Evolutionary conservation across 2,329 filamentous ascomycete species (phyloP), one percentile per base, ranked within the genome.

Genomic region (Didymella keratinophila): DNA sequence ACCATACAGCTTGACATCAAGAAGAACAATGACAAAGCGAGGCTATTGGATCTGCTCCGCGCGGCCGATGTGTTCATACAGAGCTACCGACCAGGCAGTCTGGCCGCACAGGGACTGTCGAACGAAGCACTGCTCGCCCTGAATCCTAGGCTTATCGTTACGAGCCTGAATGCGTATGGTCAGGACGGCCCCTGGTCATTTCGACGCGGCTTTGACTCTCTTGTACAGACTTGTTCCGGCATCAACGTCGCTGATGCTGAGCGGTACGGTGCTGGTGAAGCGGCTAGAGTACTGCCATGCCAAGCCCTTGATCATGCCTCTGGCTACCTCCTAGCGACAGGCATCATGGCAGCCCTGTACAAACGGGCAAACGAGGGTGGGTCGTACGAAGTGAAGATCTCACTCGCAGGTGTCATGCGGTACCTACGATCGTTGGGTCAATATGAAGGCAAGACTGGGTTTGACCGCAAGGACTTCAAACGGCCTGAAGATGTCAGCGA

Each of bases 251-350:
- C 82, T 0, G 84, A 87, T 64, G 84, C 84, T 0, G 76, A 81
- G 54, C 78, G 80, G 44, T 79, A 69, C 21, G 79, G 75, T 2
- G 58, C 67, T 0, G 78, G 76, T 0, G 79, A 81, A 45, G 53
- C 72, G 0, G 79, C 81, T 0, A 77, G 78, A 1, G 72, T 79
- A 0, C 73, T 80, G 30, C 85, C 85, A 0, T 84, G 81, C 52
- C 85, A 87, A 69, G 84, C 81, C 0, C 76, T 87, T 0, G 85
- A 87, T 65, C 83, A 87, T 59, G 82, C 79, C 0, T 78, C 78
- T 0, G 85, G 85, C 0, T 87, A 84, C 52, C 75, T 87, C 20
- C 76, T 87, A 0, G 83, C 84, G 0, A 74, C 83, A 0, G 84
- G 85, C 0, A 78, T 87, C 2, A 72, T 78, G 23, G 80, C 83